phyloP scores from a whole-genome alignment of 345 rosid species.

The Bretschneidera sinensis region DNA sequence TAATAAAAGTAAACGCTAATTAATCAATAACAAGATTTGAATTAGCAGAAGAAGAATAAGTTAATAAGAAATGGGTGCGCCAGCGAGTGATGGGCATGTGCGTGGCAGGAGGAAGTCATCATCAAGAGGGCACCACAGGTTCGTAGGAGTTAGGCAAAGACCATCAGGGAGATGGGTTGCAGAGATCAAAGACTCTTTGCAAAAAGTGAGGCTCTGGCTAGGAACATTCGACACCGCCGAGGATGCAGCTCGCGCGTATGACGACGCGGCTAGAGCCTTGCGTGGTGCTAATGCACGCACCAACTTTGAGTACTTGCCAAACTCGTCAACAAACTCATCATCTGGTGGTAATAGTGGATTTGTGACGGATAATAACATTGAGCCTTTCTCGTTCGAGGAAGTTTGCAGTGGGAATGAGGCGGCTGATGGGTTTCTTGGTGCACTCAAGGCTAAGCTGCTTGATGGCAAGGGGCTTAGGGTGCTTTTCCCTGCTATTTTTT shows the following conservation, averaged over 20 bases:
- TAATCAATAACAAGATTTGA: too few relatives aligned
- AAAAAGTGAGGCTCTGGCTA: too few relatives aligned
- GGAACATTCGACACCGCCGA: too few relatives aligned
- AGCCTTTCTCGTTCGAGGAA: slow-evolving; percentile 49
- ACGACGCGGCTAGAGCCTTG: slow-evolving; percentile 45
- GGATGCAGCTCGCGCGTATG: slow-evolving; percentile 53
- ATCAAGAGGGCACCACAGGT: too few relatives aligned
- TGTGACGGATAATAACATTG: slow-evolving; percentile 17
- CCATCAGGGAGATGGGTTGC: too few relatives aligned
- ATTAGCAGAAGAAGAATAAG: too few relatives aligned
- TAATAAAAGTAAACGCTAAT: background rate
- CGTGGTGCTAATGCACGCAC: slow-evolving; percentile 49
- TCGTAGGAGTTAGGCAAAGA: too few relatives aligned
- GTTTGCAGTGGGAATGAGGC: slow-evolving; percentile 36
- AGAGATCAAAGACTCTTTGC: too few relatives aligned
- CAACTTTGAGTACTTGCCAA: slow-evolving; percentile 41
- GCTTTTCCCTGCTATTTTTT: slow-evolving; percentile 4
- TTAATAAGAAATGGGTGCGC: slow-evolving; percentile 1
- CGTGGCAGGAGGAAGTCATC: too few relatives aligned
- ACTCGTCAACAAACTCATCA: slow-evolving; percentile 8
- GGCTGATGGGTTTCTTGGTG: slow-evolving; percentile 43
- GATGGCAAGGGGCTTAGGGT: slow-evolving; percentile 31
- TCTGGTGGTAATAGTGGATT: slow-evolving; percentile 3
- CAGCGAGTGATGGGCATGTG: background rate
- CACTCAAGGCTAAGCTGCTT: slow-evolving; percentile 44